phyloP scores from a whole-genome alignment of 257 asterid genomes.

The Echium plantagineum region DNA sequence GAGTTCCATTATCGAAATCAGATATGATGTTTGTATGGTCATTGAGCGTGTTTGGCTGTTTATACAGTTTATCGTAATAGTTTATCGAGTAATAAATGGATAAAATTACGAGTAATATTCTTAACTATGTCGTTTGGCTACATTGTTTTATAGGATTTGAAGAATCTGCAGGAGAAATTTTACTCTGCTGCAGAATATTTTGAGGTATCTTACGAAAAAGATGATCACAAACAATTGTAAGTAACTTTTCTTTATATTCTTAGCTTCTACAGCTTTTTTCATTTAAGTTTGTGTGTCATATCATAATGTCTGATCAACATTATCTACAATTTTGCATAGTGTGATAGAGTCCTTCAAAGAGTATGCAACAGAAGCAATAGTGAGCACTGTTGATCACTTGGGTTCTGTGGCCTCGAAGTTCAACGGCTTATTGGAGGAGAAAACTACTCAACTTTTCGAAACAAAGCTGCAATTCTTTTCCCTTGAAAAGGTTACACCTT shows the following conservation, averaged over 20 bases:
- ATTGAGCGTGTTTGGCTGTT: background rate
- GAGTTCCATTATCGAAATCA: background rate
- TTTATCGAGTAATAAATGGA: too few species aligned
- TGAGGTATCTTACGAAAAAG: conserved; percentile 40
- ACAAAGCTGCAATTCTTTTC: conserved; percentile 36
- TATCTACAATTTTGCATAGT: conserved; percentile 17
- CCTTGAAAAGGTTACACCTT: conserved; percentile 48
- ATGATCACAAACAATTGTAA: conserved; percentile 46
- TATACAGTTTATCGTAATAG: background rate
- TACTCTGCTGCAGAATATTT: conserved; percentile 73
- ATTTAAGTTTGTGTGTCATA: background rate
- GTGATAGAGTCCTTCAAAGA: conserved; percentile 54
- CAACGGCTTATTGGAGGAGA: conserved; percentile 45
- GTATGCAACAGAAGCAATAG: conserved; percentile 51
- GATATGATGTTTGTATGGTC: too few species aligned
- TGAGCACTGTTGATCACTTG: conserved; percentile 72
- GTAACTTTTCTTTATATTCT: conserved; percentile 1
- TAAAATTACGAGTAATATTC: background rate
- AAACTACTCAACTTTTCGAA: conserved; percentile 33
- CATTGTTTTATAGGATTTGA: conserved; percentile 37
- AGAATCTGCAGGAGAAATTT: conserved; percentile 39
- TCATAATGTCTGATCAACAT: background rate
- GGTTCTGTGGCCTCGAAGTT: conserved; percentile 66
- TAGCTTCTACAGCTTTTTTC: background rate
- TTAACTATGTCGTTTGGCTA: background rate